Evolutionary conservation across 805 yeast species (phyloP).

Genomic region (Kodamaea hsintzibuensis): DNA sequence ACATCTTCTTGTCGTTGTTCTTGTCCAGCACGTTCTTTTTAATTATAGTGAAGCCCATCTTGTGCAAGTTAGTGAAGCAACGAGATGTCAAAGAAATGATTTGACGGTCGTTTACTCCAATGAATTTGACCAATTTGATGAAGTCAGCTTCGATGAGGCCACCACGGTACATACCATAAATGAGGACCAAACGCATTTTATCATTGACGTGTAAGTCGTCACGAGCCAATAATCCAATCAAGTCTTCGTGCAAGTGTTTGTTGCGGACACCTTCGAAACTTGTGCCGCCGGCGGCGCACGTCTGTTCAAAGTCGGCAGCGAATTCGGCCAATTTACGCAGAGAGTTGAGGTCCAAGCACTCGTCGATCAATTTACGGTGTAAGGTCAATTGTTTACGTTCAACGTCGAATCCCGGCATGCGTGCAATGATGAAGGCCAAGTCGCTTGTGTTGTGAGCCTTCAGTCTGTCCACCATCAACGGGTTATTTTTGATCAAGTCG

Average conservation of each 20-base stretch:
- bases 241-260: constrained; percentile 58
- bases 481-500: constrained; percentile 69
- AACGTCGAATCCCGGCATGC: constrained; percentile 64
- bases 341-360: constrained; percentile 61
- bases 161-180: constrained; percentile 79
- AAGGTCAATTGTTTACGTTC: constrained; percentile 60
- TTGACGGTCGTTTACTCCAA: constrained; percentile 45
- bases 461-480: constrained; percentile 68
- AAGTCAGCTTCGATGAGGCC: constrained; percentile 78
- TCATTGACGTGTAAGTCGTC: constrained; percentile 56
- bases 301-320: constrained; percentile 84
- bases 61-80: constrained; percentile 41
- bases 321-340: constrained; percentile 59
- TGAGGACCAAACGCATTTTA: constrained; percentile 69
- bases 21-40: constrained; percentile 43
- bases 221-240: constrained; percentile 55
- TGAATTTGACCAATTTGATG: constrained; percentile 61
- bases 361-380: constrained; percentile 63
- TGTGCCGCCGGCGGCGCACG: constrained; percentile 69
- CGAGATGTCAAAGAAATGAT: constrained; percentile 59
- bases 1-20: constrained; percentile 49
- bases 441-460: constrained; percentile 68
- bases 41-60: constrained; percentile 58
- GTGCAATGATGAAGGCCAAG: constrained; percentile 72
- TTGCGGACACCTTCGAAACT: constrained; percentile 66